These are phyloP conservation scores for Datisca glomerata DNA, from an alignment of 306 rosid species.

Conservation along the genomic window DNA sequence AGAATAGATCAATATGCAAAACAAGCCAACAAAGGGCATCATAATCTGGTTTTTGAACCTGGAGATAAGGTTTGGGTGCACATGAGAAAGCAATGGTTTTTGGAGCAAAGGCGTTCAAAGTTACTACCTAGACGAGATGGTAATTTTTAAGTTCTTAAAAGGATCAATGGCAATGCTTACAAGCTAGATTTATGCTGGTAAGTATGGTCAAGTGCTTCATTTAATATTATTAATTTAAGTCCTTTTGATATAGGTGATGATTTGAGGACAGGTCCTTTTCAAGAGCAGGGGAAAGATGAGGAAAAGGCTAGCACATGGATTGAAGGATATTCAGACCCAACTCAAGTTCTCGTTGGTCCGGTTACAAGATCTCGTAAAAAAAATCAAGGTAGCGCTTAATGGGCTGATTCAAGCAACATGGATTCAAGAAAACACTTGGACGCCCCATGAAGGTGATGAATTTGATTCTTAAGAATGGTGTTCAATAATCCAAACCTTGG, in stretches of 20 bases:
- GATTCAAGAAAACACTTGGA: background rate
- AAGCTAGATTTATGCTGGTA: background rate
- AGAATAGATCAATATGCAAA: too few species aligned
- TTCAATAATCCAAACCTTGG: background rate
- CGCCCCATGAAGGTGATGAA: background rate
- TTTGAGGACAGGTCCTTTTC: background rate
- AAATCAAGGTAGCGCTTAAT: background rate
- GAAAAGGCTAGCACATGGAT: too few species aligned
- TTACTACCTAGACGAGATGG: background rate
- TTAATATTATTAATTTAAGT: too few species aligned
- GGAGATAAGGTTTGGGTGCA: too few species aligned
- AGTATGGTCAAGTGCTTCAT: background rate
- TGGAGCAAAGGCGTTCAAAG: background rate
- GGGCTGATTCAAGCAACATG: background rate
- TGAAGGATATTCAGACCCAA: background rate
- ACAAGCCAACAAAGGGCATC: too few species aligned
- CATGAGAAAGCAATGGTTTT: too few species aligned
- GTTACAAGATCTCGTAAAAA: background rate
- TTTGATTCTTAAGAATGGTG: background rate
- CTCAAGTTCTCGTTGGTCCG: background rate
- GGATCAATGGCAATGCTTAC: too few species aligned
- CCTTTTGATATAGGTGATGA: too few species aligned
- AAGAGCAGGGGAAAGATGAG: background rate
- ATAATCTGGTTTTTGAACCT: too few species aligned
- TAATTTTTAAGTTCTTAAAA: background rate